Evolutionary conservation across 176 grass and related monocot species (phyloP).

Genomic region (Rhynchospora breviuscula): DNA sequence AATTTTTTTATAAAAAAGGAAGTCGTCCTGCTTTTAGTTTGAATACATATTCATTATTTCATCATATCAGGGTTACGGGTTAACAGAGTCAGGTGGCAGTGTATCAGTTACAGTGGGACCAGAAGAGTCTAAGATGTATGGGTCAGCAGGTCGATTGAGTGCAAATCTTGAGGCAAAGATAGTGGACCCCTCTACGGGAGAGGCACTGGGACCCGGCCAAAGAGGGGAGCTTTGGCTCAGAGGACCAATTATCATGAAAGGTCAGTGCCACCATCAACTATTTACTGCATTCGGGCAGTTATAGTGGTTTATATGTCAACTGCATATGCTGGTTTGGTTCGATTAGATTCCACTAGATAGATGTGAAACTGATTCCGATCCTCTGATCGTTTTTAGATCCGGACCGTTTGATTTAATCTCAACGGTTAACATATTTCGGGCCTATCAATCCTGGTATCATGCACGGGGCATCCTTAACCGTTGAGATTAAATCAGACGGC

Average conservation of each 20-base stretch:
- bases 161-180: conserved; percentile 68
- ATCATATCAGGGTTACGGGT: conserved; percentile 59
- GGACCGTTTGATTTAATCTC: too few species aligned
- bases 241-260: conserved; percentile 71
- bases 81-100: conserved; percentile 57
- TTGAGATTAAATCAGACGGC: too few species aligned
- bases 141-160: conserved; percentile 55
- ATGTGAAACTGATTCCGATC: too few species aligned
- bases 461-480: too few species aligned
- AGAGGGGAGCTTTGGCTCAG: conserved; percentile 68
- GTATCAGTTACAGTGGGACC: conserved; percentile 33
- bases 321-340: not conserved
- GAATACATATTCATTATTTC: not conserved
- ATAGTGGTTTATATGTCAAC: not conserved
- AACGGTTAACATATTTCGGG: too few species aligned
- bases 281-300: not conserved
- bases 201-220: conserved; percentile 50
- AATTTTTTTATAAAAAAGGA: not conserved
- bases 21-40: not conserved
- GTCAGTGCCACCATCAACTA: too few species aligned
- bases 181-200: conserved; percentile 57
- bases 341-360: too few species aligned
- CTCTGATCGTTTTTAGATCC: too few species aligned
- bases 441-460: too few species aligned
- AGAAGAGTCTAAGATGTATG: conserved; percentile 51